Evolutionary conservation across 2,329 filamentous ascomycete species (phyloP).

Genomic region (Bipolaris sorokiniana): DNA sequence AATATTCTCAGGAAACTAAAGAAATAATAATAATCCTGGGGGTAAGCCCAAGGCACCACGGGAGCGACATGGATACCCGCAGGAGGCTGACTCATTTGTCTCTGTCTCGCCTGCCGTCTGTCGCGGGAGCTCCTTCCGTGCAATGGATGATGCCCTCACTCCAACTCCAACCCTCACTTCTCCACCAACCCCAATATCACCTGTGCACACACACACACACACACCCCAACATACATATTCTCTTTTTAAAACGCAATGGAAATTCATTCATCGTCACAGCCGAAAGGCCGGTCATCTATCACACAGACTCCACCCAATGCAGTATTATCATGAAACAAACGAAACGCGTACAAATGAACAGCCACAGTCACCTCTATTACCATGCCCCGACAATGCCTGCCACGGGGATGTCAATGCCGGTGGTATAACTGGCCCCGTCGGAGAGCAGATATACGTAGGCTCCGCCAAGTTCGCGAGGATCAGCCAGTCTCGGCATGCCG

Average conservation of each 20-base stretch:
- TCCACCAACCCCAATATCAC: too few species aligned
- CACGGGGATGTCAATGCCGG: slow-evolving; percentile 57
- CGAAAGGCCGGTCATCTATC: neutral
- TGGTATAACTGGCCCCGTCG: slow-evolving; percentile 57
- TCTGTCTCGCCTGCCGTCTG: slow-evolving; percentile 1
- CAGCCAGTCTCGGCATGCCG: slow-evolving; percentile 59
- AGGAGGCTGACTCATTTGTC: slow-evolving; percentile 6
- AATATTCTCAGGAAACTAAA: neutral
- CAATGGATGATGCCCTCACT: too few species aligned
- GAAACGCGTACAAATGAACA: neutral
- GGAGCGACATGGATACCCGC: neutral
- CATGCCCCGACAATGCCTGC: slow-evolving; percentile 57
- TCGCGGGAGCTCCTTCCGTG: neutral
- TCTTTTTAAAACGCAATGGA: neutral
- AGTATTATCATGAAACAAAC: slow-evolving; percentile 3
- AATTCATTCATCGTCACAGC: neutral
- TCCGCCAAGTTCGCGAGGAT: slow-evolving; percentile 59
- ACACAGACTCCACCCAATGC: slow-evolving; percentile 32
- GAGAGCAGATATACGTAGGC: slow-evolving; percentile 58
- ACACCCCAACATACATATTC: neutral
- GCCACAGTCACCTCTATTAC: slow-evolving; percentile 26
- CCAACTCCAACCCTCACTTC: too few species aligned
- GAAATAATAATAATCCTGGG: neutral
- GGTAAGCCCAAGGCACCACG: neutral
- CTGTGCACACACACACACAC: neutral